Percentiles rank a stretch among this genome's conserved stretches.
Conservation (phyloP, 2,329 filamentous ascomycete genomes). For the Penicillium palitans region DNA sequence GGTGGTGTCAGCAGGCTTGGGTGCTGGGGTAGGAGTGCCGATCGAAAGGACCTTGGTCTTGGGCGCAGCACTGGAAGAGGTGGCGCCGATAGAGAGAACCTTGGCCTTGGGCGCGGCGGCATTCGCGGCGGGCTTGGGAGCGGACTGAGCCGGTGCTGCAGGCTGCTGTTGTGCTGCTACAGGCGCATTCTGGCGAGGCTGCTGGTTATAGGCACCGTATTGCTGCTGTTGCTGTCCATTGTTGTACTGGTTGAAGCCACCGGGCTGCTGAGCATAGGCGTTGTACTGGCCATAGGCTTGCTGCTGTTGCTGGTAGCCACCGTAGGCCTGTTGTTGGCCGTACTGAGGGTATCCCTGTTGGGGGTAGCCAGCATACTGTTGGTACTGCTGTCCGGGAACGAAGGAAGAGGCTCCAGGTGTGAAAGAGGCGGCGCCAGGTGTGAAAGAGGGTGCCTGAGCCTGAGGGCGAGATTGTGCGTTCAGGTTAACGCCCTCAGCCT, state of each 20-base stretch:
- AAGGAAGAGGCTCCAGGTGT: constrained; percentile 70
- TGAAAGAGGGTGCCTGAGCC: constrained; percentile 58
- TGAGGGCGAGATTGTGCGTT: constrained; percentile 55
- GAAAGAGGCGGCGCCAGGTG: constrained; percentile 69
- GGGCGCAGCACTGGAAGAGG: constrained; percentile 45
- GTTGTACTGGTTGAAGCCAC: constrained; percentile 61
- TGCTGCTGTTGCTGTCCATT: constrained; percentile 42
- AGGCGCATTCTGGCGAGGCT: constrained; percentile 49
- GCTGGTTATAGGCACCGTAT: constrained; percentile 64
- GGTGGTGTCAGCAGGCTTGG: constrained; percentile 51
- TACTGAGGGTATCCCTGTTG: constrained; percentile 42
- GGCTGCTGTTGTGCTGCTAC: constrained; percentile 40
- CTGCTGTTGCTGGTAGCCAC: constrained; percentile 42
- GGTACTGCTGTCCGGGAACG: constrained; percentile 69
- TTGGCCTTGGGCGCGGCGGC: constrained; percentile 56
- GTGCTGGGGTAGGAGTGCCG: constrained; percentile 51
- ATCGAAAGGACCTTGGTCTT: constrained; percentile 79
- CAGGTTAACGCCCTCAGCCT: constrained; percentile 74
- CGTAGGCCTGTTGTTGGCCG: constrained; percentile 27
- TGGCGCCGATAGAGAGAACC: constrained; percentile 61
- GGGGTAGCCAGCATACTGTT: constrained; percentile 50
- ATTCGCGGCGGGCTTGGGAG: constrained; percentile 51
- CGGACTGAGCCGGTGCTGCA: constrained; percentile 45
- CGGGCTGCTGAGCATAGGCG: constrained; percentile 50
- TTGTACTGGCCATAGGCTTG: constrained; percentile 44